Evolutionary conservation across 495 filamentous ascomycete genomes (phyloP).

Genomic region (Tricharina praecox): DNA sequence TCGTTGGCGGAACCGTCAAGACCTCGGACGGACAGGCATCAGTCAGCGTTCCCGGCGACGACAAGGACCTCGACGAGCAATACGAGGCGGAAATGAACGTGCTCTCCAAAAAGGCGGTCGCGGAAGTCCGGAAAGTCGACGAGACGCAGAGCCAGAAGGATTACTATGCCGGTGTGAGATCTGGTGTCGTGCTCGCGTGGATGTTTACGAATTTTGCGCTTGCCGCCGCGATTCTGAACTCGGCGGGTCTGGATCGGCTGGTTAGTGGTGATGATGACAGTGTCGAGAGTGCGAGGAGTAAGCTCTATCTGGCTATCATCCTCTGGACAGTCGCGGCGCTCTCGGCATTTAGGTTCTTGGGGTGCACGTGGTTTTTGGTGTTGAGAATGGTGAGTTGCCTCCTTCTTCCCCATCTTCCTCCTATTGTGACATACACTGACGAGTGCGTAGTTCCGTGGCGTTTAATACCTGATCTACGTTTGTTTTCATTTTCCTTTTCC

Average conservation of each 20-base stretch:
- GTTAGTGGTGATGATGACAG: constrained; percentile 32
- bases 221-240: constrained; percentile 67
- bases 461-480: no score
- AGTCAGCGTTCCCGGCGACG: constrained; percentile 64
- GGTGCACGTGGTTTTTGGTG: constrained; percentile 87
- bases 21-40: constrained; percentile 68
- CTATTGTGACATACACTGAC: background rate
- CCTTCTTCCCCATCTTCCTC: background rate
- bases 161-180: constrained; percentile 93
- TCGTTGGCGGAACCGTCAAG: constrained; percentile 14
- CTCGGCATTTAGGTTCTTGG: constrained; percentile 75
- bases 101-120: constrained; percentile 50
- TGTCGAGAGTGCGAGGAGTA: constrained; percentile 33
- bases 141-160: constrained; percentile 77
- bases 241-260: constrained; percentile 61
- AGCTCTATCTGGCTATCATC: constrained; percentile 79
- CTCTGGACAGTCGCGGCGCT: constrained; percentile 84
- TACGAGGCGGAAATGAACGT: constrained; percentile 72
- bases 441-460: background rate
- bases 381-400: constrained; percentile 59
- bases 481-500: no score
- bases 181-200: constrained; percentile 81
- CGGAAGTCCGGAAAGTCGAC: constrained; percentile 44
- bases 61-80: constrained; percentile 72
- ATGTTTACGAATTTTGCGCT: constrained; percentile 93